A percentile compares a stretch with the other conserved stretches of the same genome.
Conservation (phyloP, 176 grass and related monocot genomes). For the Triticum dicoccoides region DNA sequence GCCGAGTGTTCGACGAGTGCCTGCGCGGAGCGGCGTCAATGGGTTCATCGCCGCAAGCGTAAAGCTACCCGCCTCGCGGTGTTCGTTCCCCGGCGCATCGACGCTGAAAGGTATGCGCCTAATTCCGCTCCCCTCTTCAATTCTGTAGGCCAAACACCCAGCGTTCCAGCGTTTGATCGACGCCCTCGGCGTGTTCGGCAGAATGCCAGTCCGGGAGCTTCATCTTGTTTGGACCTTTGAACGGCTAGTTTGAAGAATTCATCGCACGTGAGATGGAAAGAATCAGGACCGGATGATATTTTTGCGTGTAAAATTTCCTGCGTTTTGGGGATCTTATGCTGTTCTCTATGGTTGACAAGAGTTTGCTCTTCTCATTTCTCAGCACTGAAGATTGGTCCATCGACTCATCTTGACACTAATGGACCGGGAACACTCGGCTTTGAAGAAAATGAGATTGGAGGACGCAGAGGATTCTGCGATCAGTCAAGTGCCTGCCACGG, state of each 20-base stretch:
- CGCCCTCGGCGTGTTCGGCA: not conserved
- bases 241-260: not conserved
- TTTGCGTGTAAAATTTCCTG: not conserved
- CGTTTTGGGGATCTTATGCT: not conserved
- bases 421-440: conserved; percentile 3
- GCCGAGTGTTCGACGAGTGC: not conserved
- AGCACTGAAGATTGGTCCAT: not conserved
- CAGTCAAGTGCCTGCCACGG: not conserved
- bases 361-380: conserved; percentile 20
- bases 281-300: not conserved
- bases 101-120: not conserved
- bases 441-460: conserved; percentile 16
- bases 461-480: conserved; percentile 17
- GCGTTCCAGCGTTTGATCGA: not conserved
- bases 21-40: not conserved
- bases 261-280: not conserved
- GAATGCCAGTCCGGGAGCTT: not conserved
- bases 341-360: no score
- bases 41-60: not conserved
- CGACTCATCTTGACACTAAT: not conserved
- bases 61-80: not conserved
- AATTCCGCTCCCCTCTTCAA: not conserved
- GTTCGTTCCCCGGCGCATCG: no score
- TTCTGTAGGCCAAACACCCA: not conserved
- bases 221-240: not conserved